Evolutionary conservation across 2,329 filamentous ascomycete genomes (phyloP), one percentile per base, ranked within the genome.

Genomic region (Sporothrix phasma): DNA sequence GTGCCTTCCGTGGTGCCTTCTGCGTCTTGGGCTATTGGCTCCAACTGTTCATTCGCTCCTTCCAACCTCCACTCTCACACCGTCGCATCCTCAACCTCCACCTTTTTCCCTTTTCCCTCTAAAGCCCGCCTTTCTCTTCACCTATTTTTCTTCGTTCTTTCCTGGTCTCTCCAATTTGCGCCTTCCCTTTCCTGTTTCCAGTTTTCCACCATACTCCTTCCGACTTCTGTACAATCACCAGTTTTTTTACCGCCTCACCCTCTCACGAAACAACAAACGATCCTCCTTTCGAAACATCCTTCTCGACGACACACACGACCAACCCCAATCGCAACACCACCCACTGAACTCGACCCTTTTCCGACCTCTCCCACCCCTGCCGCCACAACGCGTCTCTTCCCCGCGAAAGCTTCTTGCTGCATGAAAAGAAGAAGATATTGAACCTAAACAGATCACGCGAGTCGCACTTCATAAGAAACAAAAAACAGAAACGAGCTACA

Each of bases 41-140:
- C 43, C 54, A 39, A 29, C 59, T 51, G 43, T 45, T 62, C 46
- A 43, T 53, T 62, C 60, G 60, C 47, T 62, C 60, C 60, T 62
- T 29, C 60, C 60, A 43, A 37, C 31, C 31, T 61, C 29, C 58
- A 37, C 58, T 26, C 58, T 46, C 45, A 37, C 59, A 59, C 56
- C 56, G 45, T 59, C 37, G 7, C 56, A 31, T 59, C 51, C 31
- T 61, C 58, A 47, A 61, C 60, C 60, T 62, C 60, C 60, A 62
- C 60, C 60, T 51, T 51, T 61, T 62, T 41, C 54, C 54, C 39
- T 59, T 59, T 59, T 59, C 15, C 39, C 56, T 59, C 56, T 45
- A 34, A 17, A 19, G 56, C 56, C 39, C 24, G 56, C 56, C 17
- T 41, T 26, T 41, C 43, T 29, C 22, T 62, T 54, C 60, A 53